Conservation (phyloP, 257 asterid genomes). For the Misopates orontium region DNA sequence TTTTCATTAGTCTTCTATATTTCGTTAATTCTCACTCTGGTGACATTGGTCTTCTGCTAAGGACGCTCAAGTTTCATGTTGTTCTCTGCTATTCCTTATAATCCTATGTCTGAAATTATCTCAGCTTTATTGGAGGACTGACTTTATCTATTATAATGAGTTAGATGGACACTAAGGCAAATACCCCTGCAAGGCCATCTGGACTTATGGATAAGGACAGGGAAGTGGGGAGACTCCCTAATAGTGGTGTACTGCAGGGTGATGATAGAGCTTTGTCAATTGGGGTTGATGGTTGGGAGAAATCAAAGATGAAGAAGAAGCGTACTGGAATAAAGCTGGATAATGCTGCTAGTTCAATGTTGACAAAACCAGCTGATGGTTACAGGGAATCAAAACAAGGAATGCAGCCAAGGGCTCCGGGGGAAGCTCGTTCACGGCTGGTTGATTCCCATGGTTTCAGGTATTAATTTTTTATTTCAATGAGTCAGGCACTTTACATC, state of each 20-base stretch:
- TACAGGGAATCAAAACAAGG: conserved; percentile 75
- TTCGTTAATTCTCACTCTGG: not conserved
- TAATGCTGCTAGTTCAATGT: conserved; percentile 43
- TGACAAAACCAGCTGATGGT: conserved; percentile 60
- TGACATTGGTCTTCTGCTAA: not conserved
- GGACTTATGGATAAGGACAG: conserved; percentile 67
- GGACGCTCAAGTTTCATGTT: not conserved
- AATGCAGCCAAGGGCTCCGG: conserved; percentile 55
- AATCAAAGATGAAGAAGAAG: conserved; percentile 84
- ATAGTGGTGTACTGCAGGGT: conserved; percentile 50
- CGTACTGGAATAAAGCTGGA: conserved; percentile 89
- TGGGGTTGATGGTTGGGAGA: conserved; percentile 89
- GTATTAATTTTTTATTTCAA: conserved; percentile 38
- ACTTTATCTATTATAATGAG: conserved; percentile 31
- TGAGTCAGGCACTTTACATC: conserved; percentile 18
- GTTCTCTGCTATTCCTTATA: not conserved
- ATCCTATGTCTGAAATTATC: not conserved
- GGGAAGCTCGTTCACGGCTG: conserved; percentile 70
- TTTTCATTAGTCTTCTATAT: not conserved
- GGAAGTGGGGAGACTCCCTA: conserved; percentile 61
- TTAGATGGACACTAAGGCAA: conserved; percentile 67
- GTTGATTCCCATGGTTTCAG: conserved; percentile 70
- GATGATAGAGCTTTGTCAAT: conserved; percentile 62
- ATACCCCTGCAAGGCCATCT: conserved; percentile 55
- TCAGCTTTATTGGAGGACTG: conserved; percentile 32